phyloP scores from a whole-genome alignment of 2,329 filamentous ascomycete species.

The Phyllosticta citribraziliensis region DNA sequence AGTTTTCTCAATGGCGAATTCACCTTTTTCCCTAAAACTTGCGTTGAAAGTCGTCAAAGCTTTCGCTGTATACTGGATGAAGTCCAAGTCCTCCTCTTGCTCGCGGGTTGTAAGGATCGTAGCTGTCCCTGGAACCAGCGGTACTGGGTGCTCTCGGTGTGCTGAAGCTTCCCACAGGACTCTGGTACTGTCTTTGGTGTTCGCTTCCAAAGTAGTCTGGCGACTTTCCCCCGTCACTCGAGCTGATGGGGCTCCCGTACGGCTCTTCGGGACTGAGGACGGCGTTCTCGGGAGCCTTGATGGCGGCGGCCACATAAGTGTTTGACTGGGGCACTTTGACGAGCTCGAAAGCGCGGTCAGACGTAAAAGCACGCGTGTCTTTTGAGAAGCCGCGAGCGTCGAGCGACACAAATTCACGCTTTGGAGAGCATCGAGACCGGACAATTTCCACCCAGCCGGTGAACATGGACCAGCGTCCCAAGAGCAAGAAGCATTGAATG shows the following conservation, averaged over 20 bases:
- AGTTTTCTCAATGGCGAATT: neutral
- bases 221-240: conserved; percentile 14
- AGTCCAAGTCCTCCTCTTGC: conserved; percentile 25
- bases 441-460: conserved; percentile 68
- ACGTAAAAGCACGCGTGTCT: conserved; percentile 14
- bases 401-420: conserved; percentile 79
- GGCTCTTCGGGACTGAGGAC: conserved; percentile 6
- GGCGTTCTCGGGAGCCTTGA: conserved; percentile 21
- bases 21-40: neutral
- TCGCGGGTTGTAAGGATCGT: conserved; percentile 27
- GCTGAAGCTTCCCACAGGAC: conserved; percentile 32
- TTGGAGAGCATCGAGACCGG: conserved; percentile 37
- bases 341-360: conserved; percentile 22
- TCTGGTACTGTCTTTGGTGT: conserved; percentile 28
- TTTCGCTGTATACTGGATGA: conserved; percentile 6
- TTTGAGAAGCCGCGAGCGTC: conserved; percentile 50
- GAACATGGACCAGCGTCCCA: conserved; percentile 77
- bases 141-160: conserved; percentile 29
- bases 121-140: conserved; percentile 15
- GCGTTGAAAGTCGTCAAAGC: neutral
- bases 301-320: neutral
- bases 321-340: conserved; percentile 18
- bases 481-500: conserved; percentile 71
- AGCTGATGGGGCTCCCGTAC: conserved; percentile 12
- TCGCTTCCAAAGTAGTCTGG: conserved; percentile 29